Evolutionary conservation across 2,329 filamentous ascomycete genomes (phyloP).

Genomic region (Calonectria hongkongensis): DNA sequence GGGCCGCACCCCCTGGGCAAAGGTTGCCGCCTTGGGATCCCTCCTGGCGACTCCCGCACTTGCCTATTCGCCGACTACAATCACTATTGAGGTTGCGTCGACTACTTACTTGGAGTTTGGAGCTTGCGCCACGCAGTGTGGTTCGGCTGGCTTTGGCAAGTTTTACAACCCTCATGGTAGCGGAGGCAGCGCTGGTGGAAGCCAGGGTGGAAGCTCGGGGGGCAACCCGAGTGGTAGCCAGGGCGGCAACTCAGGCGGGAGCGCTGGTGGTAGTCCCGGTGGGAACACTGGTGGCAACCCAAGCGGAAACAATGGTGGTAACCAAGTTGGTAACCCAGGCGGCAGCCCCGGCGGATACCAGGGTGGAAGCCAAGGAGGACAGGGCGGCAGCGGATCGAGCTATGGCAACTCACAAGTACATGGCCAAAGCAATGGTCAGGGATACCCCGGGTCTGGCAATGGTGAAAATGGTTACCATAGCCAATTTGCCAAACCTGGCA

Average conservation of each 20-base stretch:
- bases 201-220: neutral
- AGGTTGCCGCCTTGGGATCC: slow-evolving; percentile 36
- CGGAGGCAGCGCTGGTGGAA: neutral
- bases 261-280: neutral
- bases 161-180: neutral
- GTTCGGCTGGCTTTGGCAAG: slow-evolving; percentile 4
- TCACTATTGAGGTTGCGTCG: slow-evolving; percentile 36
- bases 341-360: neutral
- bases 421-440: neutral
- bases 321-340: neutral
- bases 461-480: neutral
- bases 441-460: neutral
- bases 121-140: slow-evolving; percentile 31
- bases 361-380: neutral
- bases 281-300: neutral
- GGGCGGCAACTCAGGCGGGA: neutral
- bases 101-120: slow-evolving; percentile 42
- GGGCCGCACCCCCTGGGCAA: slow-evolving; percentile 40
- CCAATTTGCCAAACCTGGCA: neutral
- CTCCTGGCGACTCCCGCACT: slow-evolving; percentile 41
- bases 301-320: neutral
- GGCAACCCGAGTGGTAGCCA: neutral
- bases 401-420: neutral
- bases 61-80: slow-evolving; percentile 34
- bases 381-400: neutral